Evolutionary conservation across 2,329 filamentous ascomycete species (phyloP), one percentile per base, ranked within the genome.

Genomic region (Arthrocladium fulminans): DNA sequence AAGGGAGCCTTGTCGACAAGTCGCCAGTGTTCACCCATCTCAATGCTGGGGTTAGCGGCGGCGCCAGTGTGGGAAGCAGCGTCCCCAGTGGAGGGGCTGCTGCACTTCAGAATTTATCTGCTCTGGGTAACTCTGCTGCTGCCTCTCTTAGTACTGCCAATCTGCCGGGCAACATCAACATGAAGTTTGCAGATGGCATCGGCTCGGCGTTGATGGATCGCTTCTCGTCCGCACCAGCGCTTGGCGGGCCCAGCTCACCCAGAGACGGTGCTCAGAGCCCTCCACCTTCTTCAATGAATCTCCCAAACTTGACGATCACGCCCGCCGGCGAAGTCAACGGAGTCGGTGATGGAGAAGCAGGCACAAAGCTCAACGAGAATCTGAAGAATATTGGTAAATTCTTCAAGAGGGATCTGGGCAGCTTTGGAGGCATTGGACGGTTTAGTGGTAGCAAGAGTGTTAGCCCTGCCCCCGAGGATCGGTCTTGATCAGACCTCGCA

Each of bases 311-410:
- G 10, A 42, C 35, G 13, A 25, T 48, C 8, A 42, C 38, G 17
- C 45, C 45, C 9, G 55, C 54, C 47, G 42, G 63, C 49, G 51
- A 63, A 41, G 38, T 47, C 24, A 54, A 54, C 25, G 53, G 54
- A 20, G 54, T 41, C 19, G 47, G 37, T 57, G 72, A 61, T 17
- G 51, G 45, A 30, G 68, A 73, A 48, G 73, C 79, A 47, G 80
- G 83, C 59, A 79, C 78, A 6, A 87, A 84, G 45, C 78, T 96
- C 55, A 94, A 96, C 63, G 89, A 94, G 67, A 96, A 96, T 66
- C 65, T 97, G 67, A 89, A 88, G 70, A 95, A 88, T 64, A 86
- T 98, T 67, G 90, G 90, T 20, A 96, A 94, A 68, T 96, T 97
- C 69, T 97, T 97, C 72, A 81, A 84, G 54, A 74, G 90, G 54